phyloP scores from a whole-genome alignment of 1,139 yeast genomes.

The Keqinozyma sinolaborantium region DNA sequence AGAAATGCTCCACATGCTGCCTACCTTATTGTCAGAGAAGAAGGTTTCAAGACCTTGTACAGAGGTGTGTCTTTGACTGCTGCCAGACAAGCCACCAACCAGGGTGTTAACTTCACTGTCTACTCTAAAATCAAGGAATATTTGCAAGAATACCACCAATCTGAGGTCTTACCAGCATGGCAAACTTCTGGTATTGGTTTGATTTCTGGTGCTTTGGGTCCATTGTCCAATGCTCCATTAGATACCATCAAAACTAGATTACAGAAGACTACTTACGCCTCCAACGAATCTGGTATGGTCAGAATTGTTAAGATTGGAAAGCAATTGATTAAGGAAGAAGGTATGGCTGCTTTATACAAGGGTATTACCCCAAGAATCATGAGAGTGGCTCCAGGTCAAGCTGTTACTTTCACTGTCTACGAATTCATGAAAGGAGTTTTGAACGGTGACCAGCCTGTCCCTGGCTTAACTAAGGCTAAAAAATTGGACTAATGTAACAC shows the following conservation, averaged over 20 bases:
- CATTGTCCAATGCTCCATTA: slow-evolving; percentile 94
- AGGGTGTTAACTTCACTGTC: slow-evolving; percentile 96
- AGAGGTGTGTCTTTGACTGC: slow-evolving; percentile 96
- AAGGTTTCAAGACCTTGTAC: slow-evolving; percentile 85
- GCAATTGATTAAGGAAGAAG: slow-evolving; percentile 86
- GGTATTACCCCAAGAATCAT: slow-evolving; percentile 98
- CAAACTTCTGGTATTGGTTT: slow-evolving; percentile 92
- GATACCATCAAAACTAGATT: slow-evolving; percentile 96
- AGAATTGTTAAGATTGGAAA: slow-evolving; percentile 80
- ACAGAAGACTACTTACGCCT: slow-evolving; percentile 80
- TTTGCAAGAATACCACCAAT: slow-evolving; percentile 63
- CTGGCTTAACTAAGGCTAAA: slow-evolving; percentile 12
- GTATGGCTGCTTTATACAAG: slow-evolving; percentile 81
- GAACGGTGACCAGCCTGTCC: slow-evolving; percentile 35
- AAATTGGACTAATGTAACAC: slow-evolving; percentile 12
- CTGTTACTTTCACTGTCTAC: slow-evolving; percentile 95
- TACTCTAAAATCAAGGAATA: slow-evolving; percentile 79
- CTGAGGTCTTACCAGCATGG: slow-evolving; percentile 79
- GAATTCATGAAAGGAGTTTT: slow-evolving; percentile 78
- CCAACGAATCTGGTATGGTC: slow-evolving; percentile 68
- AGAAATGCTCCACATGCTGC: slow-evolving; percentile 92
- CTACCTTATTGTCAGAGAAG: slow-evolving; percentile 80
- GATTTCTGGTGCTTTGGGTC: slow-evolving; percentile 95
- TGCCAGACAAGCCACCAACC: slow-evolving; percentile 97
- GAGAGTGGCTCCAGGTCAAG: slow-evolving; percentile 99